Evolutionary conservation across 495 filamentous ascomycete species (phyloP).

Genomic region (Hyaloscypha hepaticicola): DNA sequence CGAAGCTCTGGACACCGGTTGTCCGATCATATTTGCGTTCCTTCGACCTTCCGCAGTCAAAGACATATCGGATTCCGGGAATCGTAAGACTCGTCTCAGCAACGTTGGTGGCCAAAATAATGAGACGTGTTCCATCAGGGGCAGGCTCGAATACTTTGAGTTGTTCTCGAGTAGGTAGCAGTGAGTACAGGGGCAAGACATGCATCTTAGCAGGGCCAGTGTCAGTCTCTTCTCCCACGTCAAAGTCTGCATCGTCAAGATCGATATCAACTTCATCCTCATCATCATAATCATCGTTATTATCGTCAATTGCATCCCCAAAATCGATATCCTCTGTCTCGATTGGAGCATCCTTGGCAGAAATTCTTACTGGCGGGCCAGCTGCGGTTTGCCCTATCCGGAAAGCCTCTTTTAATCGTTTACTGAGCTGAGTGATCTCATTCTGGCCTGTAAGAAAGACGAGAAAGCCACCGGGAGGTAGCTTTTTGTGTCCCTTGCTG

Average conservation of each 20-base stretch:
- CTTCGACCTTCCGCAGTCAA: conserved; percentile 90
- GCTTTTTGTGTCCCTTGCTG: conserved; percentile 81
- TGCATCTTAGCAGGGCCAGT: conserved; percentile 64
- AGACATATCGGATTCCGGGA: conserved; percentile 92
- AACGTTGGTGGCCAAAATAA: conserved; percentile 94
- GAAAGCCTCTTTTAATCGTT: conserved; percentile 72
- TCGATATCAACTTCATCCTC: conserved; percentile 60
- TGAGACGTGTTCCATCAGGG: conserved; percentile 79
- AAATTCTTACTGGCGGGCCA: conserved; percentile 68
- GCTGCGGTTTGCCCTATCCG: conserved; percentile 48
- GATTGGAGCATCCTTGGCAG: conserved; percentile 73
- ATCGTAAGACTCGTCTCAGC: conserved; percentile 97
- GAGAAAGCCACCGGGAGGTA: conserved; percentile 88
- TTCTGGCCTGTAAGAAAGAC: conserved; percentile 95
- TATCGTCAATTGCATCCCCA: conserved; percentile 52
- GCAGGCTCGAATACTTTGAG: conserved; percentile 88
- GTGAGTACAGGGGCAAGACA: conserved; percentile 87
- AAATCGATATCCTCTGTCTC: conserved; percentile 89
- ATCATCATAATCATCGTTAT: conserved; percentile 50
- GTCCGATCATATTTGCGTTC: conserved; percentile 80
- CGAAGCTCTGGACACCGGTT: conserved; percentile 93
- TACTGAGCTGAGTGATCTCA: conserved; percentile 79
- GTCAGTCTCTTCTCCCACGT: conserved; percentile 48
- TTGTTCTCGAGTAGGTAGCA: conserved; percentile 92
- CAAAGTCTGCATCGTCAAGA: conserved; percentile 61